Base-by-base conservation (phyloP, 495 filamentous ascomycete genomes). In the Tetracladium setigerum region DNA sequence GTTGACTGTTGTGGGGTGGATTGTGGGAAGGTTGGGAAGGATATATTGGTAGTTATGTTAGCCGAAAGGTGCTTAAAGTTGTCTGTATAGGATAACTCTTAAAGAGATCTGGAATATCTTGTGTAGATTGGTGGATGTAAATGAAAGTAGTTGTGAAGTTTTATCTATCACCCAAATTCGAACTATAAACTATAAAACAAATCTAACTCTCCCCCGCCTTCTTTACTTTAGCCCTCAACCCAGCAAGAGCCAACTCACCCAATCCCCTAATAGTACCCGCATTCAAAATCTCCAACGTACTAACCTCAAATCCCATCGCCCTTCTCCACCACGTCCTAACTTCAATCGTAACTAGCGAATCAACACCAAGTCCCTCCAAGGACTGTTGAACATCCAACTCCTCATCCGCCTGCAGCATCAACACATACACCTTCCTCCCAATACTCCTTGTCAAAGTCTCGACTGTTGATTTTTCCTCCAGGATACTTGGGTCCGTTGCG, bases 321-420 rank as follows among this genome's bases (percentile, higher is more conserved):
- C 56, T 17, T 62, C 60, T 2, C 63, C 65, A 13, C 73, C 74
- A 81, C 18, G 67, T 74, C 0, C 74, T 63, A 12, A 79, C 40
- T 50, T 81, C 78, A 8, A 80, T 69, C 5, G 76, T 76, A 31
- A 74, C 58, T 13, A 81, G 58, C 0, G 69, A 74, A 47, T 81
- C 77, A 1, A 81, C 60, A 1, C 74, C 73, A 47, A 71, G 71
- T 18, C 57, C 55, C 1, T 59, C 49, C 5, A 72, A 50, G 13
- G 65, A 59, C 55, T 62, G 50, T 4, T 53, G 50, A 1, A 61
- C 52, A 38, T 72, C 62, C 2, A 74, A 37, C 2, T 73, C 71
- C 4, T 68, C 68, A 8, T 64, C 55, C 9, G 67, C 56, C 12
- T 67, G 64, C 11, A 67, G 53, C 14, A 71, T 59, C n/a, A 69